phyloP scores from a whole-genome alignment of 2,329 filamentous ascomycete species.

The Aspergillus neoniger region DNA sequence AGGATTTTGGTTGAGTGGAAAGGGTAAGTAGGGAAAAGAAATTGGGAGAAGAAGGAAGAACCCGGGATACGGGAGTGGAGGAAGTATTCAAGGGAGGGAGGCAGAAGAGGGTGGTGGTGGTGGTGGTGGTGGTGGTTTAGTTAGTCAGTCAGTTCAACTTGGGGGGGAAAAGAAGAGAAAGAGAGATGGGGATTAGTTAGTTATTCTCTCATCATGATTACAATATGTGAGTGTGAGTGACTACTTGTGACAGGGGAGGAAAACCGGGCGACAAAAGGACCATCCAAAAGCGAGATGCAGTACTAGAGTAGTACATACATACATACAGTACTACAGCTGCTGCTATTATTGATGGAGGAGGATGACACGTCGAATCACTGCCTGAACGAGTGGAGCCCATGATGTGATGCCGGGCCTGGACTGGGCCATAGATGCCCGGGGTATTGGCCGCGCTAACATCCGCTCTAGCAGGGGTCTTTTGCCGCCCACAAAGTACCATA shows the following conservation, averaged over 20 bases:
- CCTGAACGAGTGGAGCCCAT: slow-evolving; percentile 15
- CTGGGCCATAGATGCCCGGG: slow-evolving; percentile 16
- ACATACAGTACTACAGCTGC: neutral
- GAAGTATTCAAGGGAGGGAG: slow-evolving; percentile 11
- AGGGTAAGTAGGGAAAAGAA: slow-evolving; percentile 5
- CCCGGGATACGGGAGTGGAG: neutral
- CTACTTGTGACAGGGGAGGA: too few species aligned
- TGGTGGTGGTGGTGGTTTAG: neutral
- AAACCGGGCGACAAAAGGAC: too few species aligned
- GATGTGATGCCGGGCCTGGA: slow-evolving; percentile 20
- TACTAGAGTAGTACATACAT: neutral
- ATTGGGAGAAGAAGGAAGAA: slow-evolving; percentile 15
- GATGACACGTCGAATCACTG: slow-evolving; percentile 19
- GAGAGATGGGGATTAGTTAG: neutral
- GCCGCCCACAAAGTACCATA: neutral
- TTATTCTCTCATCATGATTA: neutral
- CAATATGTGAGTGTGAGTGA: too few species aligned
- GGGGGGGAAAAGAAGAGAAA: neutral
- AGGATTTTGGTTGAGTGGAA: neutral
- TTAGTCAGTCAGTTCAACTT: too few species aligned
- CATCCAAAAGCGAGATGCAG: too few species aligned
- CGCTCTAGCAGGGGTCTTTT: neutral
- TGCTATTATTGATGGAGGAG: neutral
- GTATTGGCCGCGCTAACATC: slow-evolving; percentile 3
- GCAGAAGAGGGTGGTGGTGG: slow-evolving; percentile 9